phyloP scores from a whole-genome alignment of 768 basidiomycete species.

The Trametes sanguinea region DNA sequence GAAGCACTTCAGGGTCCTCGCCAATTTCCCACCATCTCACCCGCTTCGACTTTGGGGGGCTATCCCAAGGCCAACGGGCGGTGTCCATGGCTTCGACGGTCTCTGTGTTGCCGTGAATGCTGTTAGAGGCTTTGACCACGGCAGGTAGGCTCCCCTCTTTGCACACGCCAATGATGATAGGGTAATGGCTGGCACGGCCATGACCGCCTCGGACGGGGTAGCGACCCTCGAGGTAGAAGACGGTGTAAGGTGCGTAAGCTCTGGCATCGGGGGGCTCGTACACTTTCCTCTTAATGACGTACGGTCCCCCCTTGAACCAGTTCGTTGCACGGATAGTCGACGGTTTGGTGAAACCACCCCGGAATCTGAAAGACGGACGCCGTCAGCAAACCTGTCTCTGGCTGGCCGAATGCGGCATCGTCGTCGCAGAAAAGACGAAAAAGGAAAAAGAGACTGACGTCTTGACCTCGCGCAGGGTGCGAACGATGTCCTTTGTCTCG shows the following conservation, averaged over 20 bases:
- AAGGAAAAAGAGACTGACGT: constrained; percentile 32
- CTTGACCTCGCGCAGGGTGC: constrained; percentile 38
- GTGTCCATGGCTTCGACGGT: constrained; percentile 38
- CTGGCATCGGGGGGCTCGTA: constrained; percentile 36
- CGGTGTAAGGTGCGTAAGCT: constrained; percentile 43
- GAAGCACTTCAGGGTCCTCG: constrained; percentile 28
- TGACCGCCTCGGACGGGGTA: constrained; percentile 33
- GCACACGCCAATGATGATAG: constrained; percentile 39
- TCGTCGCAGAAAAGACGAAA: no score
- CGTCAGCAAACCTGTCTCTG: no score
- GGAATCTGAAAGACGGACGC: constrained; percentile 32
- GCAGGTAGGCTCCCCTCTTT: constrained; percentile 35
- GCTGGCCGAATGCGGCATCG: no score
- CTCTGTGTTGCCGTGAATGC: constrained; percentile 19
- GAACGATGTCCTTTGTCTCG: constrained; percentile 42
- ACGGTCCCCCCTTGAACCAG: constrained; percentile 40
- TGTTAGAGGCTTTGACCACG: constrained; percentile 37
- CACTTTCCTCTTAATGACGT: constrained; percentile 27
- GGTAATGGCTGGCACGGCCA: constrained; percentile 35
- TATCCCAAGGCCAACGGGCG: constrained; percentile 40
- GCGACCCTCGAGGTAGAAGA: constrained; percentile 41
- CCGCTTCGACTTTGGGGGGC: background rate
- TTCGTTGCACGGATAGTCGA: constrained; percentile 38
- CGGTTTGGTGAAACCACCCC: constrained; percentile 44
- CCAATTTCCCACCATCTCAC: constrained; percentile 35